Conservation (phyloP, 176 grass and related monocot genomes). For the Zoysia japonica region DNA sequence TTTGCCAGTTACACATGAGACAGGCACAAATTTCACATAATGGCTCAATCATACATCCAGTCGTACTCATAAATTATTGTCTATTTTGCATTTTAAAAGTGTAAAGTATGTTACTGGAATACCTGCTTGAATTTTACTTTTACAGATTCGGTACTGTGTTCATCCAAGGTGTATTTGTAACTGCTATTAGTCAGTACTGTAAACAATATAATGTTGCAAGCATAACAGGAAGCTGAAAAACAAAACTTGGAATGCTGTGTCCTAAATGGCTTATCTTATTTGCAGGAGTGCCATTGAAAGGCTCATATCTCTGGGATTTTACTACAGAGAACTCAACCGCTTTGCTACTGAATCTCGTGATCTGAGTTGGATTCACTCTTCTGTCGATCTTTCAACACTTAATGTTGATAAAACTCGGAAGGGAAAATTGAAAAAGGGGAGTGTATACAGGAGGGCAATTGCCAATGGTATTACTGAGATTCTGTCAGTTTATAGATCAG, state of each 20-base stretch:
- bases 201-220: background rate
- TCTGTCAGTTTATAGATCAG: constrained; percentile 90
- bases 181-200: background rate
- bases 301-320: constrained; percentile 84
- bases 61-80: background rate
- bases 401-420: constrained; percentile 42
- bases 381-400: constrained; percentile 50
- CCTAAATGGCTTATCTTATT: constrained; percentile 25
- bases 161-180: background rate
- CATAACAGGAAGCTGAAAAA: background rate
- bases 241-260: background rate
- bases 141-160: background rate
- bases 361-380: constrained; percentile 77
- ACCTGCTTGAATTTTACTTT: background rate
- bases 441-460: constrained; percentile 82
- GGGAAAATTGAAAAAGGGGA: constrained; percentile 62
- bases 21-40: background rate
- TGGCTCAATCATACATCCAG: background rate
- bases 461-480: constrained; percentile 93
- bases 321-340: constrained; percentile 83
- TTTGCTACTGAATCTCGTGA: constrained; percentile 82
- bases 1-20: constrained; percentile 3
- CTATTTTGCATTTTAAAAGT: background rate
- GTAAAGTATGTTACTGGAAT: background rate
- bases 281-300: constrained; percentile 81